Percentiles rank a stretch among this genome's conserved stretches.
Conservation (phyloP, 495 filamentous ascomycete genomes). For the Pyrenula aspistea region DNA sequence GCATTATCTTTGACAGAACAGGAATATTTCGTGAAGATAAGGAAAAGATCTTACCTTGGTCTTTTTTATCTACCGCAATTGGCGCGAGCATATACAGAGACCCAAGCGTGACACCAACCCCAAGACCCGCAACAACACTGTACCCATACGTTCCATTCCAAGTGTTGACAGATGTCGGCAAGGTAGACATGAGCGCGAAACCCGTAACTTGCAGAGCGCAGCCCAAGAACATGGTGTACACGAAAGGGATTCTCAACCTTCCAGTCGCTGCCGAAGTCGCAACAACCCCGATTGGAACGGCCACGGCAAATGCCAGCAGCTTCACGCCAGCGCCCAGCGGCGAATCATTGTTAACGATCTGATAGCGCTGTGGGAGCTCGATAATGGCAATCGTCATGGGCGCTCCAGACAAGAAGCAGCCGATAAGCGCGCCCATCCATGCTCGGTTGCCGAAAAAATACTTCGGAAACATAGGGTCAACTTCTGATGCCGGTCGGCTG, state of each 20-base stretch:
- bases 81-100: slow-evolving; percentile 38
- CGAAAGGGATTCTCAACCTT: slow-evolving; percentile 28
- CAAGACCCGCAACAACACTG: slow-evolving; percentile 40
- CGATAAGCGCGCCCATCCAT: slow-evolving; percentile 25
- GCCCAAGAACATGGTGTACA: slow-evolving; percentile 29
- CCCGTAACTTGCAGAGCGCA: slow-evolving; percentile 33
- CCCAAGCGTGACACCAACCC: slow-evolving; percentile 35
- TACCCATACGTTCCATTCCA: slow-evolving; percentile 33
- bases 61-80: slow-evolving; percentile 25
- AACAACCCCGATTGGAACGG: slow-evolving; percentile 12
- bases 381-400: slow-evolving; percentile 43
- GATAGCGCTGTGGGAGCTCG: slow-evolving; percentile 47
- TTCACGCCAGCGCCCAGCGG: slow-evolving; percentile 38
- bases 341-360: slow-evolving; percentile 37
- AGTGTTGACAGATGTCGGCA: slow-evolving; percentile 10
- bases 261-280: slow-evolving; percentile 8
- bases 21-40: no score
- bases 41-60: slow-evolving; percentile 5
- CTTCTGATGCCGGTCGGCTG: no score
- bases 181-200: slow-evolving; percentile 29
- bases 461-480: no score
- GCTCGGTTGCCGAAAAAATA: slow-evolving; percentile 20
- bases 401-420: slow-evolving; percentile 40
- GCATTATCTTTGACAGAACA: no score
- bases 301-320: slow-evolving; percentile 34